phyloP scores from a whole-genome alignment of 768 basidiomycete species.

The Arthromyces matolae region DNA sequence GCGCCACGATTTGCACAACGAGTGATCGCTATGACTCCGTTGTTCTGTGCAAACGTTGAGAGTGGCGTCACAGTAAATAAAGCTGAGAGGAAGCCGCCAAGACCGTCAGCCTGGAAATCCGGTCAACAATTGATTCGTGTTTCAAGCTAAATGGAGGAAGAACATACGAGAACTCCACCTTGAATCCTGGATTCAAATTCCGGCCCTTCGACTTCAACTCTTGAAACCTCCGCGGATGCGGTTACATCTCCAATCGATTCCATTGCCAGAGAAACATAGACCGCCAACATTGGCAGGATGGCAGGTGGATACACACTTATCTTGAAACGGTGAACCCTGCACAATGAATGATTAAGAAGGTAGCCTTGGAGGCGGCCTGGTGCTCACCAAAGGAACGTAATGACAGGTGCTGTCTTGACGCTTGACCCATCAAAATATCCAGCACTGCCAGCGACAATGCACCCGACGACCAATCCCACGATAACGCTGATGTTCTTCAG shows the following conservation, averaged over 20 bases:
- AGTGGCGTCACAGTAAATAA: slow-evolving; percentile 80
- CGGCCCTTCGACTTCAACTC: slow-evolving; percentile 64
- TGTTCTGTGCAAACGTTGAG: slow-evolving; percentile 70
- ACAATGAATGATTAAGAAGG: background rate
- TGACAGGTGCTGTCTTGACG: slow-evolving; percentile 65
- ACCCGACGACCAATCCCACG: slow-evolving; percentile 70
- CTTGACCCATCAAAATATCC: slow-evolving; percentile 71
- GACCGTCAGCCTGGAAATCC: slow-evolving; percentile 60
- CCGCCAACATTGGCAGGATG: slow-evolving; percentile 42
- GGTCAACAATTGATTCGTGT: slow-evolving; percentile 29
- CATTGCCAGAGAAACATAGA: slow-evolving; percentile 63
- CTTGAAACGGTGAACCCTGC: slow-evolving; percentile 73
- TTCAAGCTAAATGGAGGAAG: background rate
- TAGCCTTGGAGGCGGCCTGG: background rate
- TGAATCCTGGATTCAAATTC: slow-evolving; percentile 82
- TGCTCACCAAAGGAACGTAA: slow-evolving; percentile 75
- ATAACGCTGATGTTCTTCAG: slow-evolving; percentile 78
- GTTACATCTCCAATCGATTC: slow-evolving; percentile 86
- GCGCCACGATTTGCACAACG: slow-evolving; percentile 79
- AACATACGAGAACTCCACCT: slow-evolving; percentile 67
- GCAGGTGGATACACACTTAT: slow-evolving; percentile 73
- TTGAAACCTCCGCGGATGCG: slow-evolving; percentile 78
- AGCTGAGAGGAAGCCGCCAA: slow-evolving; percentile 76
- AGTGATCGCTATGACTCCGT: slow-evolving; percentile 80
- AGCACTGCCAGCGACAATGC: slow-evolving; percentile 74